These are phyloP conservation scores for Ajuga reptans DNA, from an alignment of 305 asterid species.

Conservation along the genomic window DNA sequence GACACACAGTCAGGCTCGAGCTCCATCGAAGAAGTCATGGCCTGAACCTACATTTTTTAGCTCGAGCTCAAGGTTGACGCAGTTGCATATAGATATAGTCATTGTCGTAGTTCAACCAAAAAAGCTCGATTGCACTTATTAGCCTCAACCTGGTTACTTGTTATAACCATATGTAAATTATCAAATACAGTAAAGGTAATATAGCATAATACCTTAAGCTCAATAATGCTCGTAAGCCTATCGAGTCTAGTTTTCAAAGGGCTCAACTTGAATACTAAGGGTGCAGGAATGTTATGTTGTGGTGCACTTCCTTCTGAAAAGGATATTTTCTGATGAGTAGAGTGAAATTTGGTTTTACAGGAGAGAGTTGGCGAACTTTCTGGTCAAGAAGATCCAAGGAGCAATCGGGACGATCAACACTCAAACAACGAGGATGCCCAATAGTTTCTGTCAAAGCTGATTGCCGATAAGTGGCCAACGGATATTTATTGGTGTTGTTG, in stretches of 20 bases:
- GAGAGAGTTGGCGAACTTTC: slow-evolving; percentile 65
- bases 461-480: slow-evolving; percentile 24
- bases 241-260: not conserved
- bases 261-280: not conserved
- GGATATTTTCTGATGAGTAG: not conserved
- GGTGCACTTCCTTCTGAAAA: not conserved
- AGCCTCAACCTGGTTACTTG: not conserved
- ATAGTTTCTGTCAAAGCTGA: slow-evolving; percentile 26
- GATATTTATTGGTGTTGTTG: slow-evolving; percentile 13
- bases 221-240: not conserved
- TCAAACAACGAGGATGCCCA: slow-evolving; percentile 26
- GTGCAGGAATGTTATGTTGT: not conserved
- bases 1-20: not conserved
- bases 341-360: slow-evolving; percentile 36
- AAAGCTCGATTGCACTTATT: not conserved
- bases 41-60: not conserved
- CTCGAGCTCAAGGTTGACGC: not conserved
- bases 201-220: not conserved
- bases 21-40: not conserved
- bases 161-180: not conserved
- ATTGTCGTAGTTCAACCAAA: too few relatives aligned
- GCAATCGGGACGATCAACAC: slow-evolving; percentile 38
- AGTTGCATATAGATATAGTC: too few relatives aligned
- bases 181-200: not conserved
- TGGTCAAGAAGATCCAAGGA: slow-evolving; percentile 61